Percentiles rank a stretch among this genome's conserved stretches.
Conservation (phyloP, 2,329 filamentous ascomycete species). For the Penicillium thymicola region DNA sequence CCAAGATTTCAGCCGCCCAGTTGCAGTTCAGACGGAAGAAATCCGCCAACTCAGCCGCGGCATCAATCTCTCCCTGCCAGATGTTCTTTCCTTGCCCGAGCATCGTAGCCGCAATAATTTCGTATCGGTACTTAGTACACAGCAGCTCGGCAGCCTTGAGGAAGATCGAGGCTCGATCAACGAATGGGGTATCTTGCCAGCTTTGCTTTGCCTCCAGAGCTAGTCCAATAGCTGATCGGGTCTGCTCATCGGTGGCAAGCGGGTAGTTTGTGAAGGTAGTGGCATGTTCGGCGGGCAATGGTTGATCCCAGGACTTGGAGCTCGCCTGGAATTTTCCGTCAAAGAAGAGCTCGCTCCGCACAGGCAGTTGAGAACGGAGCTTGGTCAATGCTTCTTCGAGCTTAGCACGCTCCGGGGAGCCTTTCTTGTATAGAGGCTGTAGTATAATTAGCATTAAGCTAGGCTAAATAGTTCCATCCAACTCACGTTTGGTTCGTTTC, state of each 20-base stretch:
- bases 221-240: slow-evolving; percentile 72
- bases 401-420: slow-evolving; percentile 35
- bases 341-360: slow-evolving; percentile 31
- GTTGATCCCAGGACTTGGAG: slow-evolving; percentile 26
- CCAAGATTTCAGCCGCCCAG: slow-evolving; percentile 84
- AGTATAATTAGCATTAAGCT: background rate
- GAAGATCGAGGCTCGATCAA: slow-evolving; percentile 85
- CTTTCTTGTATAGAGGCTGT: slow-evolving; percentile 26
- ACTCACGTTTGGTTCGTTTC: slow-evolving; percentile 38
- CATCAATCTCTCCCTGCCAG: slow-evolving; percentile 95
- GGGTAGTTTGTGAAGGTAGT: slow-evolving; percentile 76
- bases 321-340: slow-evolving; percentile 27
- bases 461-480: background rate
- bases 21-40: slow-evolving; percentile 66
- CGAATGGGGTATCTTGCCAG: slow-evolving; percentile 83
- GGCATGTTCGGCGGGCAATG: slow-evolving; percentile 29
- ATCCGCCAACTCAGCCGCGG: slow-evolving; percentile 83
- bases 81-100: slow-evolving; percentile 94
- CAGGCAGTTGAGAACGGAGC: slow-evolving; percentile 34
- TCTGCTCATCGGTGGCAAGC: slow-evolving; percentile 69
- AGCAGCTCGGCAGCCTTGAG: slow-evolving; percentile 90
- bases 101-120: slow-evolving; percentile 92
- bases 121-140: slow-evolving; percentile 85
- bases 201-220: slow-evolving; percentile 75
- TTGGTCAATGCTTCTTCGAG: slow-evolving; percentile 31